Evolutionary conservation across 306 rosid species (phyloP), one percentile per base, ranked within the genome.

Genomic region (Corylus avellana): DNA sequence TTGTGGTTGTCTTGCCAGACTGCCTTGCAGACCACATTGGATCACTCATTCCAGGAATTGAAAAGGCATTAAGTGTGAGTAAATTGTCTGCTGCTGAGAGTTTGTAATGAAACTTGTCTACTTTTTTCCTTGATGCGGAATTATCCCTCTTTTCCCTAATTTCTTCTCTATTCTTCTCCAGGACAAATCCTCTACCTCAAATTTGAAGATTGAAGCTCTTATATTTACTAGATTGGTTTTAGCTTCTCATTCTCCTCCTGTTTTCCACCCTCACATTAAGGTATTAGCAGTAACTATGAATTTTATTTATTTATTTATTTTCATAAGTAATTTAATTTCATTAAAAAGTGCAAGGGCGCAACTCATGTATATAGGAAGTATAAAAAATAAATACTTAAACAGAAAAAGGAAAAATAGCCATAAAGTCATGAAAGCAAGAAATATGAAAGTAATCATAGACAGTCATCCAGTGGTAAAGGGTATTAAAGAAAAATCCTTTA

Each of bases 1-100:
- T 96, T 44, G 99, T 96, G 79, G 96, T 91, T 81, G 98, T 96
- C 85, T 87, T 96, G 89, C 99, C 99, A 48, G 93, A 96, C 82
- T 96, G 96, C 86, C 96, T 96, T 79, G 97, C 97, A 13, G 99
- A 96, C 70, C 98, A 91, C 81, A 96, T 93, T 77, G 98, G 99
- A 75, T 96, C 99, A 57, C 99, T 96, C 86, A 93, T 96, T 84
- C 98, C 98, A 48, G 99, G 99, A 87, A 93, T 96, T 79, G 98
- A 96, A 73, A 96, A 93, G 12, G 99, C 99, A 67, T 87, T 93
- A 87, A 96, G 85, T 80, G 99, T 96, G 88, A 84, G 93, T 71
- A 51, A 20, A 56, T 76, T 76, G 47, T 69, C 67, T 79, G 49
- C 14, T 27, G 55, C 80, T 50, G 73, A 73, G 59, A 55, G 44